Evolutionary conservation across 1,139 yeast species (phyloP), one percentile per base, ranked within the genome.

Genomic region (Lodderomyces parapsilosis): DNA sequence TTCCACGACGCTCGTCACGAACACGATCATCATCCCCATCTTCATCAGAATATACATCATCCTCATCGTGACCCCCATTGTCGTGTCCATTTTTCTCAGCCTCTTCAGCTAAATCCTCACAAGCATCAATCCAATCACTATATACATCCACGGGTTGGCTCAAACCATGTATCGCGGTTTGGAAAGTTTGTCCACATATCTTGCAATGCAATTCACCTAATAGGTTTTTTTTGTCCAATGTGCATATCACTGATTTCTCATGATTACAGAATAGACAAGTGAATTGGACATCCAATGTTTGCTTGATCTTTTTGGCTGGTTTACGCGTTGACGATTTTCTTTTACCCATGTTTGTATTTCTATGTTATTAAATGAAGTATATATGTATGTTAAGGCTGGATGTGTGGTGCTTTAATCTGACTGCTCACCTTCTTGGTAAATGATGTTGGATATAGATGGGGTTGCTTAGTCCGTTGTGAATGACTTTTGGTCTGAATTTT

Each of bases 51-150:
- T 68, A 67, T 27, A 62, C 72, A 15, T 63, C 71, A 14, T 36
- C 46, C 3, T 47, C 49, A 10, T 63, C 18, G 1, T 59, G 64
- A n/a, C 53, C 56, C 22, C 56, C 33, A n/a, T 36, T 44, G 3
- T 49, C 51, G 11, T 63, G 14, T 1, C 60, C 64, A n/a, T 54
- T 56, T 22, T 57, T 62, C 11, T 60, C 68, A 1, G 69, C 71
- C 47, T 86, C 87, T 49, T 82, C 83, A 35, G 94, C 95, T 48
- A 93, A 94, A 42, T 94, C 96, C 58, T 93, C 99, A 60, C 96
- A 93, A 1, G 98, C 99, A 69, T 93, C 99, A 46, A 90, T 90
- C 99, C 99, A 93, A 60, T 91, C 99, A 41, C 96, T 86, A 61
- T 93, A 93, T 19, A 93, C 88, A 63, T 93, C 99, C 34, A 93